A percentile compares a stretch with the other conserved stretches of the same genome.
phyloP scores from a whole-genome alignment of 2,329 filamentous ascomycete genomes.

The Colletotrichum trifolii region DNA sequence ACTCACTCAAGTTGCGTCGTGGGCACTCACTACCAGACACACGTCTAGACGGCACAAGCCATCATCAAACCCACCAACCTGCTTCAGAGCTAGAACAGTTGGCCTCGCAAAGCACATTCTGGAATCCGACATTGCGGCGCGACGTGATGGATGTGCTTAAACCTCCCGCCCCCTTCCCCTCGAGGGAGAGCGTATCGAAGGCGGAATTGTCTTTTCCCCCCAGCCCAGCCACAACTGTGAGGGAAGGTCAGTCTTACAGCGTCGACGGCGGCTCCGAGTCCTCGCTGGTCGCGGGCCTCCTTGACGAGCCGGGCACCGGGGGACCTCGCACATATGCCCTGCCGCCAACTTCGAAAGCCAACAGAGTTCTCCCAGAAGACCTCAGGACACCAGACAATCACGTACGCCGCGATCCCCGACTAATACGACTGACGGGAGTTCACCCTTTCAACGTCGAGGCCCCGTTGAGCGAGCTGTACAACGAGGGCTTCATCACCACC shows the following conservation, averaged over 20 bases:
- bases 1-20: no score
- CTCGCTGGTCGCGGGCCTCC: slow-evolving; percentile 9
- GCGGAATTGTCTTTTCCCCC: slow-evolving; percentile 47
- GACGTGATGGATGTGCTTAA: slow-evolving; percentile 19
- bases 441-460: slow-evolving; percentile 94
- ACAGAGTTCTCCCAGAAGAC: slow-evolving; percentile 77
- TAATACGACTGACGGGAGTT: slow-evolving; percentile 87
- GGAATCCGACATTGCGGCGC: no score
- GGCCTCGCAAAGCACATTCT: no score
- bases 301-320: slow-evolving; percentile 37
- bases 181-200: slow-evolving; percentile 27
- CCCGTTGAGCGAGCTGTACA: slow-evolving; percentile 80
- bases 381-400: slow-evolving; percentile 85
- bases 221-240: slow-evolving; percentile 53
- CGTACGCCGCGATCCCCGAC: slow-evolving; percentile 80
- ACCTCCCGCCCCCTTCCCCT: not conserved
- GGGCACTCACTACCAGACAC: no score
- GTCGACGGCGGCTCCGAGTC: slow-evolving; percentile 40
- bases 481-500: slow-evolving; percentile 85
- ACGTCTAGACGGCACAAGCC: no score
- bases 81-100: no score
- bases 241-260: slow-evolving; percentile 49
- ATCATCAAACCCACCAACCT: no score
- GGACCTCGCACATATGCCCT: slow-evolving; percentile 65
- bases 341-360: slow-evolving; percentile 72